Evolutionary conservation across 2,329 filamentous ascomycete species (phyloP).

Genomic region (Fusarium palustre): DNA sequence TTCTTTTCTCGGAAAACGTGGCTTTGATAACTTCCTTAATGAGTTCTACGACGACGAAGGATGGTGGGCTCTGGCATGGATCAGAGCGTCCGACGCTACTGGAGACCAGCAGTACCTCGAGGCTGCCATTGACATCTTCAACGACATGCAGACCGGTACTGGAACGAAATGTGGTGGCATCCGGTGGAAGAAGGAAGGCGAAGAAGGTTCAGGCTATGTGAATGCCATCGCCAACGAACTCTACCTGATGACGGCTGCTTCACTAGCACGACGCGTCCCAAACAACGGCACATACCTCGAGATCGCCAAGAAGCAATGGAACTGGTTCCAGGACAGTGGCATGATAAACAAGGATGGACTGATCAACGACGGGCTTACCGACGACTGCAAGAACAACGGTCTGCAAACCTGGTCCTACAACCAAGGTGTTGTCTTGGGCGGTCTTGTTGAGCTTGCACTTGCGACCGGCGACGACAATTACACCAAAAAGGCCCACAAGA

Average conservation of each 20-base stretch:
- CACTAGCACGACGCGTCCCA: slow-evolving; percentile 63
- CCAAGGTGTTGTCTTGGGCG: slow-evolving; percentile 68
- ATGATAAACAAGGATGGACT: slow-evolving; percentile 64
- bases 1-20: slow-evolving; percentile 50
- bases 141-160: slow-evolving; percentile 65
- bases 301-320: slow-evolving; percentile 64
- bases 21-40: slow-evolving; percentile 60
- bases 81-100: slow-evolving; percentile 67
- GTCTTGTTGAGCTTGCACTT: slow-evolving; percentile 62
- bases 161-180: slow-evolving; percentile 64
- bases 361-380: slow-evolving; percentile 65
- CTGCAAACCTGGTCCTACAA: slow-evolving; percentile 67
- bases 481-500: slow-evolving; percentile 57
- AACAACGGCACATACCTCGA: slow-evolving; percentile 57
- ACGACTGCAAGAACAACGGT: slow-evolving; percentile 63
- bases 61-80: slow-evolving; percentile 73
- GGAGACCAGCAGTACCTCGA: slow-evolving; percentile 64
- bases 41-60: slow-evolving; percentile 70
- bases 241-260: slow-evolving; percentile 64
- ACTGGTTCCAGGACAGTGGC: slow-evolving; percentile 63
- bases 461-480: slow-evolving; percentile 58
- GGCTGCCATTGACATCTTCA: slow-evolving; percentile 64
- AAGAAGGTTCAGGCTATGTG: slow-evolving; percentile 54
- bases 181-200: slow-evolving; percentile 66
- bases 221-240: slow-evolving; percentile 70